Percentiles rank a stretch among this genome's conserved stretches.
phyloP scores from a whole-genome alignment of 83 land plant species.

The Larix sibirica region DNA sequence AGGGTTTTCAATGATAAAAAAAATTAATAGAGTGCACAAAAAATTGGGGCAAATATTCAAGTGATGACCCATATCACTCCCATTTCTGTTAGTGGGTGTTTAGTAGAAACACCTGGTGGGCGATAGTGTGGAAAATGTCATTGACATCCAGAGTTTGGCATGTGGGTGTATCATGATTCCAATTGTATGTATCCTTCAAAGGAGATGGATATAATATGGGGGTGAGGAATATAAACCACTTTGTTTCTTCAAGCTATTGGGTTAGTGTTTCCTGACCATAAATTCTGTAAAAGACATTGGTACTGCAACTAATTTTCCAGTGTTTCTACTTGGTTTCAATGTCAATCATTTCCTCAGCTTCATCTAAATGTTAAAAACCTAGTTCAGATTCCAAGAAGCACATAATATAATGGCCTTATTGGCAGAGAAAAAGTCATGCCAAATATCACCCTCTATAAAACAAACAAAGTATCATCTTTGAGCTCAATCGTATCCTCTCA shows the following conservation, averaged over 20 bases:
- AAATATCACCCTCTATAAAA: conserved; percentile 11
- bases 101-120: not conserved
- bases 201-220: not conserved
- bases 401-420: not conserved
- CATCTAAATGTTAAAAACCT: too few species aligned
- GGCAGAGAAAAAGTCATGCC: conserved; percentile 7
- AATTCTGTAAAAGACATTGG: not conserved
- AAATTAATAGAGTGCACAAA: not conserved
- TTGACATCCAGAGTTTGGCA: not conserved
- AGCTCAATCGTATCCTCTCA: too few species aligned
- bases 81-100: not conserved
- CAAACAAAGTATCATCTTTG: too few species aligned
- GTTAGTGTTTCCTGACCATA: too few species aligned
- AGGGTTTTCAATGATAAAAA: too few species aligned
- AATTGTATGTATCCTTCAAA: not conserved
- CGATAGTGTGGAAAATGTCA: too few species aligned
- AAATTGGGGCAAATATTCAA: not conserved
- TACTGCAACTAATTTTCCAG: not conserved
- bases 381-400: not conserved
- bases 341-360: too few species aligned
- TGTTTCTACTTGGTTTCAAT: not conserved
- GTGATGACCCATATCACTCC: too few species aligned
- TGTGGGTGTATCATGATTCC: too few species aligned
- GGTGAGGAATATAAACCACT: not conserved
- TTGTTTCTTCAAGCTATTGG: too few species aligned